Evolutionary conservation across 2,329 filamentous ascomycete species (phyloP).

Genomic region (Emericellopsis atlantica): DNA sequence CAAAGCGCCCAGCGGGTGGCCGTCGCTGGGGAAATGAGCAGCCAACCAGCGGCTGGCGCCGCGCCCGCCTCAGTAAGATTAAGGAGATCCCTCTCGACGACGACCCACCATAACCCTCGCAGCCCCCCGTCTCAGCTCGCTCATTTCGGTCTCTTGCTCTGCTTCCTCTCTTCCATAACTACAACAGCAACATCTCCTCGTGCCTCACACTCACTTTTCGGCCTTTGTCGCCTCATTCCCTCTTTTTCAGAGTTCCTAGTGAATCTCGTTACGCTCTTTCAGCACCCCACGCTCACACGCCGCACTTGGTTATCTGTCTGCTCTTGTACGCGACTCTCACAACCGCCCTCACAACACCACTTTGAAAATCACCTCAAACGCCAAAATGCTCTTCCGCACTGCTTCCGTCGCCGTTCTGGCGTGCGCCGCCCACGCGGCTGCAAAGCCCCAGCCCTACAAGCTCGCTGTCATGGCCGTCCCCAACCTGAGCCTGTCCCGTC

Average conservation of each 20-base stretch:
- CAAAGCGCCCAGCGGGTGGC: not conserved
- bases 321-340: not conserved
- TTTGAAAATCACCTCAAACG: conserved; percentile 2
- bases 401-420: conserved; percentile 20
- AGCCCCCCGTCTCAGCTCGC: conserved; percentile 6
- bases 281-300: conserved; percentile 1
- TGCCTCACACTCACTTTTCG: conserved; percentile 5
- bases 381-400: conserved; percentile 22
- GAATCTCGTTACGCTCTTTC: conserved; percentile 15
- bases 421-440: conserved; percentile 16
- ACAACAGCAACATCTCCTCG: conserved; percentile 4
- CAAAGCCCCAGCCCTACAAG: conserved; percentile 19
- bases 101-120: not conserved
- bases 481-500: conserved; percentile 27
- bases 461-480: conserved; percentile 21
- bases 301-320: conserved; percentile 1
- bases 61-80: conserved; percentile 5
- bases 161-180: conserved; percentile 2
- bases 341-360: conserved; percentile 1
- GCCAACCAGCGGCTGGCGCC: not conserved
- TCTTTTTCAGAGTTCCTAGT: conserved; percentile 11
- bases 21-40: not conserved
- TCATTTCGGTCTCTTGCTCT: conserved; percentile 6
- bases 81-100: conserved; percentile 5
- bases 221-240: conserved; percentile 4